A percentile compares a stretch with the other conserved stretches of the same genome.
phyloP scores from a whole-genome alignment of 2,329 filamentous ascomycete species.

The Alternaria postmessia region DNA sequence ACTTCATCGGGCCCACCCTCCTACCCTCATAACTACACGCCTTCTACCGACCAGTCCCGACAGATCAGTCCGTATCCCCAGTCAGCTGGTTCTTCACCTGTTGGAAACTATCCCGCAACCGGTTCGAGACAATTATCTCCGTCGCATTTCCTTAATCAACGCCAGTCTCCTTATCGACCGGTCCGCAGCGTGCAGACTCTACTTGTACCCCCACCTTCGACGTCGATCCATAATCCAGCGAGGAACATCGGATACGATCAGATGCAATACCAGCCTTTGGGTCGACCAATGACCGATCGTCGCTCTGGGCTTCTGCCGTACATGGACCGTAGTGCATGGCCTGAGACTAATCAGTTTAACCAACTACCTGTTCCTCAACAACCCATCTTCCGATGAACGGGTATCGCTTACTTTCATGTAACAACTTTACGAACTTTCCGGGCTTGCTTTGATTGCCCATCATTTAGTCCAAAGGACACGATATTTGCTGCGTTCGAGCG shows the following conservation, averaged over 20 bases:
- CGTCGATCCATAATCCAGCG: conserved; percentile 70
- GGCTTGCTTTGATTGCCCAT: neutral
- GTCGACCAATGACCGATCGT: conserved; percentile 56
- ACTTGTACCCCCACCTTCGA: conserved; percentile 84
- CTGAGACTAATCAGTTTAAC: conserved; percentile 49
- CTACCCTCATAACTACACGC: conserved; percentile 40
- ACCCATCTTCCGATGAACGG: conserved; percentile 44
- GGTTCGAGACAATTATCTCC: conserved; percentile 82
- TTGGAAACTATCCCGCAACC: conserved; percentile 69
- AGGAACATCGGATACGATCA: conserved; percentile 56
- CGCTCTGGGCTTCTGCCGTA: conserved; percentile 56
- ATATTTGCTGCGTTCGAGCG: conserved; percentile 47
- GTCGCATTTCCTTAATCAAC: conserved; percentile 84
- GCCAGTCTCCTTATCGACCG: conserved; percentile 91
- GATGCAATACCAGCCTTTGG: conserved; percentile 61
- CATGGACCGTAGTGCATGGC: conserved; percentile 51
- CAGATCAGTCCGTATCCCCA: conserved; percentile 62
- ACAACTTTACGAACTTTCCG: conserved; percentile 7
- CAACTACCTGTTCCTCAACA: conserved; percentile 50
- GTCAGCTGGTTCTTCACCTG: conserved; percentile 71
- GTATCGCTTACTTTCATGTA: conserved; percentile 21
- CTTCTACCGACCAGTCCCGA: conserved; percentile 51
- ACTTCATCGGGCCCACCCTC: conserved; percentile 41
- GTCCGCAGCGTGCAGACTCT: conserved; percentile 89
- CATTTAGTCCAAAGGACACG: conserved; percentile 15